Conservation (phyloP, 768 basidiomycete species). For the Mycena amicta region DNA sequence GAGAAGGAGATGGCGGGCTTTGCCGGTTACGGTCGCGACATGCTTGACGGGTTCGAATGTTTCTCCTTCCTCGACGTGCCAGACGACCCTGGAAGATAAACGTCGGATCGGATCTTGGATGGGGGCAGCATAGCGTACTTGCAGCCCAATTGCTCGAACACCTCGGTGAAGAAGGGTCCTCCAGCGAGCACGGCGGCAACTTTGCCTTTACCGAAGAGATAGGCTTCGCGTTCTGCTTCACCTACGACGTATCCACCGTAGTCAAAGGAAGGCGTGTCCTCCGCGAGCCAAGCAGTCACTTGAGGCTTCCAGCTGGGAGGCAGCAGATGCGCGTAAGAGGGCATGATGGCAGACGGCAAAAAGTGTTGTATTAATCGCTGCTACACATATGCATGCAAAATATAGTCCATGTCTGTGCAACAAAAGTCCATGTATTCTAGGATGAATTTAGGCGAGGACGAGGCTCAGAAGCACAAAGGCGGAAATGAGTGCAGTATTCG, state of each 20-base stretch:
- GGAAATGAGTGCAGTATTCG: slow-evolving; percentile 36
- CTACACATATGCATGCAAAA: no score
- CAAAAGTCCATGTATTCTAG: no score
- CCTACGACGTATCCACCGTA: slow-evolving; percentile 97
- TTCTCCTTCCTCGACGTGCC: slow-evolving; percentile 89
- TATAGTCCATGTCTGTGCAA: no score
- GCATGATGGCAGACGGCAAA: no score
- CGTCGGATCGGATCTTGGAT: background rate
- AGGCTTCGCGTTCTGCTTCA: slow-evolving; percentile 83
- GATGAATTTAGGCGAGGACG: slow-evolving; percentile 31
- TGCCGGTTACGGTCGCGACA: slow-evolving; percentile 89
- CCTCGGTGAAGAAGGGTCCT: slow-evolving; percentile 92
- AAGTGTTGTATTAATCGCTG: no score
- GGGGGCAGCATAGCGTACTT: slow-evolving; percentile 44
- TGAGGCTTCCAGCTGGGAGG: slow-evolving; percentile 92
- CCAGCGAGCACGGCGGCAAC: slow-evolving; percentile 84
- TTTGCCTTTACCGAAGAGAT: slow-evolving; percentile 88
- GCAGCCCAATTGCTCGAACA: slow-evolving; percentile 89
- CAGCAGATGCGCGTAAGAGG: slow-evolving; percentile 67
- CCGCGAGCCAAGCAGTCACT: slow-evolving; percentile 80
- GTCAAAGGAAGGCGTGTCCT: slow-evolving; percentile 96
- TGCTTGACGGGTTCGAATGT: slow-evolving; percentile 78
- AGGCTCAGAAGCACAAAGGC: slow-evolving; percentile 38
- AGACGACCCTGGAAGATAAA: slow-evolving; percentile 72
- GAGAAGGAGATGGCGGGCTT: slow-evolving; percentile 82